Conservation (phyloP, 805 yeast species). For the Blastobotrys peoriensis region DNA sequence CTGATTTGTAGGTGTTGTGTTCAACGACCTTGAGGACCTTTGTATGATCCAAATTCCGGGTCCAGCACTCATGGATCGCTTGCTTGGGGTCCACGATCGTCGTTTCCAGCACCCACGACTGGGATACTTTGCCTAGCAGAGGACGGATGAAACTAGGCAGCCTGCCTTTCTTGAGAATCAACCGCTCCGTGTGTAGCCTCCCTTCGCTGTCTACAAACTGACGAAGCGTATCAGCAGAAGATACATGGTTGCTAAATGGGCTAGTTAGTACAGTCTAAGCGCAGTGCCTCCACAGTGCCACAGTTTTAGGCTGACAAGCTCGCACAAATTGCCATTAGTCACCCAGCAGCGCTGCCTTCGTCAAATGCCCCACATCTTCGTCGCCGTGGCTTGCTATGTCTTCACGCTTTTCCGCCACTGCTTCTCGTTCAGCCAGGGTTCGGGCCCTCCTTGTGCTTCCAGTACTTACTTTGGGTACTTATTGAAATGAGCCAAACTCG, state of each 20-base stretch:
- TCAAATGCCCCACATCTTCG: no score
- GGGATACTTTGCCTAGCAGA: constrained; percentile 60
- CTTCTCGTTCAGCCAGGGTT: neutral
- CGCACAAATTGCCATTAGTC: no score
- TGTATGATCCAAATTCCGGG: constrained; percentile 79
- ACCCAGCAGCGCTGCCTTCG: no score
- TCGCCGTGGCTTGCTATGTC: neutral
- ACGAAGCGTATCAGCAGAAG: constrained; percentile 72
- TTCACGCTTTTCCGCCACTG: neutral
- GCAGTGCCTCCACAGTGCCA: no score
- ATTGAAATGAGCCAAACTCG: constrained; percentile 70
- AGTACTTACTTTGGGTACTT: constrained; percentile 45
- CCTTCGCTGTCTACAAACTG: constrained; percentile 55
- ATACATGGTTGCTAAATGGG: constrained; percentile 82
- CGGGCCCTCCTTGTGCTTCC: neutral
- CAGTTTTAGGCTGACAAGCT: no score
- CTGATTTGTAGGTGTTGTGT: constrained; percentile 46
- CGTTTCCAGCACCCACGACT: constrained; percentile 77
- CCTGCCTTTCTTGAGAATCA: constrained; percentile 72
- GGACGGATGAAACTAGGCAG: constrained; percentile 76
- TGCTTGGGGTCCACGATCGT: constrained; percentile 61
- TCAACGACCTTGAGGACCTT: constrained; percentile 76
- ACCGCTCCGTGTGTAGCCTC: constrained; percentile 60
- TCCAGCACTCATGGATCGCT: constrained; percentile 57
- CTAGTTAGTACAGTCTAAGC: constrained; percentile 28